phyloP scores from a whole-genome alignment of 805 yeast species.

The Lipomyces japonicus region DNA sequence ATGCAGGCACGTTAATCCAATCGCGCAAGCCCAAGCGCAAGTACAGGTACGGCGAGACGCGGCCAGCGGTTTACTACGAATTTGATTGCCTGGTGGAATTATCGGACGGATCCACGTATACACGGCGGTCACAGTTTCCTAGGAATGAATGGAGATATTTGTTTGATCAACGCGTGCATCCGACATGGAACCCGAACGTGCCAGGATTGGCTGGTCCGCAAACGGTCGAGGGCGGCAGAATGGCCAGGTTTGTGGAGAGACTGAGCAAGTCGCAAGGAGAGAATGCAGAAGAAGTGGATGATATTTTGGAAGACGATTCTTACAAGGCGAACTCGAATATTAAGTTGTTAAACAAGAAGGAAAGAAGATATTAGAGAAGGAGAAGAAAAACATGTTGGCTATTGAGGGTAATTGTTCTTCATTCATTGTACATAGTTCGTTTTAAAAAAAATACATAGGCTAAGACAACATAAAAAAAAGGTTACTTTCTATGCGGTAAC shows the following conservation, averaged over 20 bases:
- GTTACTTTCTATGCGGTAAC: neutral
- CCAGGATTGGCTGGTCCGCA: constrained; percentile 20
- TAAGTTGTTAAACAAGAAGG: constrained; percentile 9
- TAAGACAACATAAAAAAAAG: neutral
- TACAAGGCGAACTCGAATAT: constrained; percentile 13
- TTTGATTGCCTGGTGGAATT: constrained; percentile 86
- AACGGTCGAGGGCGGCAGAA: constrained; percentile 21
- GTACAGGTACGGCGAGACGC: constrained; percentile 63
- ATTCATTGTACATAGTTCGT: neutral
- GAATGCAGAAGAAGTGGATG: constrained; percentile 7
- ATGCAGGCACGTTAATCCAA: constrained; percentile 29
- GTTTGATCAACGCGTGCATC: constrained; percentile 80
- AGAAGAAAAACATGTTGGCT: neutral
- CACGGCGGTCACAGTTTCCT: constrained; percentile 81
- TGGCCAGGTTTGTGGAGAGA: constrained; percentile 19
- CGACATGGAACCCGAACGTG: constrained; percentile 77
- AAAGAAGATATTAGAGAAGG: constrained; percentile 4
- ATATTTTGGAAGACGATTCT: constrained; percentile 16
- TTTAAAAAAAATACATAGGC: neutral
- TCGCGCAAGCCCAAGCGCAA: constrained; percentile 30
- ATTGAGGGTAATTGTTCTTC: neutral
- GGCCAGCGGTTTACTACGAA: constrained; percentile 90
- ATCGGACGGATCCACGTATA: constrained; percentile 88
- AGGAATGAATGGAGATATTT: constrained; percentile 80
- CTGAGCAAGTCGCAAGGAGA: constrained; percentile 8